phyloP scores from a whole-genome alignment of 352 stramenopile genomes.

The Pythium scleroteichum region DNA sequence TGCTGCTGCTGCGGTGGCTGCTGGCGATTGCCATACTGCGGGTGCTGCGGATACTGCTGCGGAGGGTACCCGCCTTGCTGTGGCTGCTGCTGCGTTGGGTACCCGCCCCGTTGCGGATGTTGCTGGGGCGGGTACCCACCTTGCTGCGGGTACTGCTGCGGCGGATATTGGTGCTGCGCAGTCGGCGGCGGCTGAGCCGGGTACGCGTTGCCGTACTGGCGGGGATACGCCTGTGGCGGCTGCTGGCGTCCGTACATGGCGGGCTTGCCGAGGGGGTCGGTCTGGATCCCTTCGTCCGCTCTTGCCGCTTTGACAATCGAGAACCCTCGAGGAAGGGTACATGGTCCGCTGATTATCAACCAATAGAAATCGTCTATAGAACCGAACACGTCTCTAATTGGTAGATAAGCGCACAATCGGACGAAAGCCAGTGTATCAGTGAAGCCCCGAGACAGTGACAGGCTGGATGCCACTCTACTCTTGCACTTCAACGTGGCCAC shows the following conservation, averaged over 20 bases:
- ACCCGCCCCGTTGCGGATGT: constrained; percentile 3
- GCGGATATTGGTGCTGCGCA: neutral
- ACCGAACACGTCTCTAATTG: neutral
- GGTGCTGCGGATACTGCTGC: constrained; percentile 6
- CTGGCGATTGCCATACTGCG: constrained; percentile 1
- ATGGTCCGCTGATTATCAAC: neutral
- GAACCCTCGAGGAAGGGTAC: neutral
- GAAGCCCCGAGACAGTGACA: neutral
- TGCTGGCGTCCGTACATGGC: constrained; percentile 30
- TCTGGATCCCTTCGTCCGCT: neutral
- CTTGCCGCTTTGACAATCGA: constrained; percentile 1
- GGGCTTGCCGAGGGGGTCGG: neutral
- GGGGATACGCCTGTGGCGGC: constrained; percentile 14
- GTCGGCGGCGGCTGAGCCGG: neutral
- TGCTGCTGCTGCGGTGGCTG: constrained; percentile 9
- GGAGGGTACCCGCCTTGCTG: constrained; percentile 14
- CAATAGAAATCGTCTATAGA: neutral
- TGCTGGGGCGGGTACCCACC: constrained; percentile 11
- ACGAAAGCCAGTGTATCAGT: neutral
- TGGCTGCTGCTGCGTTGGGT: neutral
- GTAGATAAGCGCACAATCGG: neutral
- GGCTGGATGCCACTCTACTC: neutral
- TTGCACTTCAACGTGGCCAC: neutral
- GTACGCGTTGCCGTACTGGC: constrained; percentile 18
- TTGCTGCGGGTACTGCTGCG: constrained; percentile 15